Conservation (phyloP, 495 filamentous ascomycete species). For the Xylaria venustula region DNA sequence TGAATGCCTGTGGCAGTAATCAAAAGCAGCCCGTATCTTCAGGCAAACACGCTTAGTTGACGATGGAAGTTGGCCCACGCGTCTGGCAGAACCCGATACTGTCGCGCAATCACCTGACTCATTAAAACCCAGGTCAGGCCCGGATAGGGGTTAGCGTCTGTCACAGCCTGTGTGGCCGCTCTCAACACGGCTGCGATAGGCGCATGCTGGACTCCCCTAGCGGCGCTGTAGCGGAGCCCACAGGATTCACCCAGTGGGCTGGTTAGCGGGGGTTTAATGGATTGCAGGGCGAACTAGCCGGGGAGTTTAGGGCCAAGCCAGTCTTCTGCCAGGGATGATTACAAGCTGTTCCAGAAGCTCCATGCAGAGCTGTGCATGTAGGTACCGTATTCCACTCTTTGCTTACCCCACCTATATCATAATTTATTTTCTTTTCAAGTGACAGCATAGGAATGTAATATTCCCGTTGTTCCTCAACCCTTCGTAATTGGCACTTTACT, state of each 20-base stretch:
- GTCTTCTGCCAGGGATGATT: not conserved
- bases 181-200: slow-evolving; percentile 7
- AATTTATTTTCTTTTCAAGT: too few species aligned
- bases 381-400: not conserved
- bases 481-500: too few species aligned
- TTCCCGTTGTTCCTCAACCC: too few species aligned
- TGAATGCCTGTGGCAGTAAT: slow-evolving; percentile 13
- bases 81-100: slow-evolving; percentile 27
- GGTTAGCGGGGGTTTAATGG: slow-evolving; percentile 14
- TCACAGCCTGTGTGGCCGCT: not conserved
- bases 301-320: not conserved
- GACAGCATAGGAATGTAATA: too few species aligned
- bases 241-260: slow-evolving; percentile 4
- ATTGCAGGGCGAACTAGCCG: slow-evolving; percentile 10
- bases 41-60: slow-evolving; percentile 34
- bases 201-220: not conserved
- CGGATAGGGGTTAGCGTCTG: slow-evolving; percentile 19
- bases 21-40: slow-evolving; percentile 10
- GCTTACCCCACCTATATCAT: too few species aligned
- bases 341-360: slow-evolving; percentile 9
- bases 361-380: not conserved
- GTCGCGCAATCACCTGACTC: slow-evolving; percentile 33
- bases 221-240: not conserved
- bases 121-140: slow-evolving; percentile 9
- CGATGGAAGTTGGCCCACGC: slow-evolving; percentile 32